phyloP scores from a whole-genome alignment of 257 asterid species.

The Przewalskia tangutica region DNA sequence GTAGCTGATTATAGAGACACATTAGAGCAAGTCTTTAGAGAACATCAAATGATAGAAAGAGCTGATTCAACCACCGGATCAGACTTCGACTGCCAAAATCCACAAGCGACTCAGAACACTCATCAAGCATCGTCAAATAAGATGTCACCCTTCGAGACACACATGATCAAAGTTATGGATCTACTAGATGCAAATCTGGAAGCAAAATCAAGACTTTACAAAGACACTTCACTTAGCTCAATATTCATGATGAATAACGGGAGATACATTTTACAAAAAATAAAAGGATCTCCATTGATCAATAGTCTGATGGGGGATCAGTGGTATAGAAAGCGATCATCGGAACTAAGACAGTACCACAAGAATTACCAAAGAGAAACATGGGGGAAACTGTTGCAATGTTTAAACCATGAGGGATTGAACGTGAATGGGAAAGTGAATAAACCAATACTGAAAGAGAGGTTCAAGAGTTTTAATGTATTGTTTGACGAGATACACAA shows the following conservation, averaged over 20 bases:
- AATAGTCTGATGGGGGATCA: constrained; percentile 48
- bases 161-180: constrained; percentile 52
- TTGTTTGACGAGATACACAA: constrained; percentile 75
- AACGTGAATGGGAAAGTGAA: constrained; percentile 53
- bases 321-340: constrained; percentile 67
- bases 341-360: constrained; percentile 70
- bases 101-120: constrained; percentile 2
- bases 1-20: constrained; percentile 47
- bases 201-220: constrained; percentile 62
- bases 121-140: background rate
- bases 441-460: constrained; percentile 71
- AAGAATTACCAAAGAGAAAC: constrained; percentile 85
- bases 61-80: constrained; percentile 43
- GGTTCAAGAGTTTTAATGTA: constrained; percentile 71
- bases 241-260: constrained; percentile 98
- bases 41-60: constrained; percentile 53
- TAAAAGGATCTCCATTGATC: constrained; percentile 40
- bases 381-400: constrained; percentile 61
- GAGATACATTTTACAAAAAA: constrained; percentile 68
- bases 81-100: constrained; percentile 20
- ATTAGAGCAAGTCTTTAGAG: constrained; percentile 59
- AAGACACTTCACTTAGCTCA: constrained; percentile 45
- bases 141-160: constrained; percentile 42
- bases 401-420: constrained; percentile 59
- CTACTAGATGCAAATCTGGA: constrained; percentile 54